Evolutionary conservation across 2,329 filamentous ascomycete species (phyloP).

Genomic region (Westerdykella ornata): DNA sequence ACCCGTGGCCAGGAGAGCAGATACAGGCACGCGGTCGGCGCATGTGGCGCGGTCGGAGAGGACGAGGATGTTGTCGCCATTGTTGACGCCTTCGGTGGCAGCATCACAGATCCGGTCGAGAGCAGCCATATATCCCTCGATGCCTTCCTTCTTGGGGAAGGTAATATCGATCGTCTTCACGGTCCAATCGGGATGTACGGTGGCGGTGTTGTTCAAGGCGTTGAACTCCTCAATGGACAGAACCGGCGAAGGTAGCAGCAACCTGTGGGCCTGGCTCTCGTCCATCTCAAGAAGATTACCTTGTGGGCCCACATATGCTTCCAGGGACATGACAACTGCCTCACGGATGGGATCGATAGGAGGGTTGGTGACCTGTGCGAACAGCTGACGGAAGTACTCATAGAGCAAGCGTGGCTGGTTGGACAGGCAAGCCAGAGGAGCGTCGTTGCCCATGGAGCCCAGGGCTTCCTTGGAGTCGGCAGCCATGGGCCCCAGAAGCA

Average conservation of each 20-base stretch:
- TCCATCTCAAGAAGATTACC: conserved; percentile 95
- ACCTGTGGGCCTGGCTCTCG: conserved; percentile 74
- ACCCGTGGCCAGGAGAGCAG: conserved; percentile 77
- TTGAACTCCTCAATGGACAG: conserved; percentile 89
- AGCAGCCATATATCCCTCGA: conserved; percentile 77
- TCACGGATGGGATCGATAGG: conserved; percentile 96
- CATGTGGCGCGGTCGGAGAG: conserved; percentile 84
- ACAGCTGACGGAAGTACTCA: conserved; percentile 96
- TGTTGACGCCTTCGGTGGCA: conserved; percentile 74
- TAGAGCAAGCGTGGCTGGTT: conserved; percentile 80
- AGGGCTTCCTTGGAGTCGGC: conserved; percentile 95
- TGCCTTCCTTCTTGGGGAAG: conserved; percentile 77
- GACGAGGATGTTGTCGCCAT: conserved; percentile 76
- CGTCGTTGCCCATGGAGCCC: conserved; percentile 97
- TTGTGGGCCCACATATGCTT: conserved; percentile 93
- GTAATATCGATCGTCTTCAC: conserved; percentile 89
- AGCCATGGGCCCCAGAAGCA: conserved; percentile 90
- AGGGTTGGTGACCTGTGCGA: conserved; percentile 95
- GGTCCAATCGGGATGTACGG: conserved; percentile 70
- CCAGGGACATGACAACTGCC: conserved; percentile 95
- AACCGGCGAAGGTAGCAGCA: conserved; percentile 82
- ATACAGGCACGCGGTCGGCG: conserved; percentile 75
- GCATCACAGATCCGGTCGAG: conserved; percentile 84
- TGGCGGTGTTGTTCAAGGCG: conserved; percentile 69
- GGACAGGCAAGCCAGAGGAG: conserved; percentile 85